A percentile compares a stretch with the other conserved stretches of the same genome.
Conservation (phyloP, 768 basidiomycete species). For the Baorangia bicolor region DNA sequence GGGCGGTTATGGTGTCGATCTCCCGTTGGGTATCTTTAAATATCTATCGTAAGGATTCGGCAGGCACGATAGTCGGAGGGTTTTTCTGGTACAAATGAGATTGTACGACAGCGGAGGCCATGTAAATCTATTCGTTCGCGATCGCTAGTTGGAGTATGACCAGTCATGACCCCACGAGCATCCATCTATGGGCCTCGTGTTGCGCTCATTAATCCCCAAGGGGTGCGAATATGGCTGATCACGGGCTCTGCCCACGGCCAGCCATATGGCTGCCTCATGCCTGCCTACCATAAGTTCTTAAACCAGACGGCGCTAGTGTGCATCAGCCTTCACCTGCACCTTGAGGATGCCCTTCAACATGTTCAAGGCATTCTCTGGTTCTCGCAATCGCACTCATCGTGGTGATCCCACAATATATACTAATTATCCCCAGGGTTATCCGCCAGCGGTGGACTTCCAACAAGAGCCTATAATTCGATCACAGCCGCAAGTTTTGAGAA, state of each 20-base stretch:
- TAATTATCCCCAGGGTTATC: conserved; percentile 31
- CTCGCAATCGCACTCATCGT: conserved; percentile 31
- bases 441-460: conserved; percentile 25
- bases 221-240: conserved; percentile 1
- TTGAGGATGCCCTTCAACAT: conserved; percentile 38
- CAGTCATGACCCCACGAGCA: too few species aligned
- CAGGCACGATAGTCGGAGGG: not conserved
- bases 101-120: not conserved
- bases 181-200: conserved; percentile 6
- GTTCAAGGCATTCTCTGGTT: conserved; percentile 36
- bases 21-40: not conserved
- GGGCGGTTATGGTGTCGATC: not conserved
- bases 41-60: not conserved
- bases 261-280: conserved; percentile 34
- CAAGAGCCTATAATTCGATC: conserved; percentile 19
- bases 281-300: conserved; percentile 29
- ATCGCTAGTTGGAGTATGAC: not conserved
- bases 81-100: not conserved
- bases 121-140: not conserved
- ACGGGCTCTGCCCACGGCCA: conserved; percentile 27
- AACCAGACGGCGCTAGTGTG: conserved; percentile 7
- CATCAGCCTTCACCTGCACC: conserved; percentile 19
- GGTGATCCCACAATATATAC: conserved; percentile 25
- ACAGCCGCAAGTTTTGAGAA: conserved; percentile 27
- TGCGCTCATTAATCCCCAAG: not conserved